Base-by-base conservation (phyloP, 129 eudicot species). In the Flaveria trinervia region DNA sequence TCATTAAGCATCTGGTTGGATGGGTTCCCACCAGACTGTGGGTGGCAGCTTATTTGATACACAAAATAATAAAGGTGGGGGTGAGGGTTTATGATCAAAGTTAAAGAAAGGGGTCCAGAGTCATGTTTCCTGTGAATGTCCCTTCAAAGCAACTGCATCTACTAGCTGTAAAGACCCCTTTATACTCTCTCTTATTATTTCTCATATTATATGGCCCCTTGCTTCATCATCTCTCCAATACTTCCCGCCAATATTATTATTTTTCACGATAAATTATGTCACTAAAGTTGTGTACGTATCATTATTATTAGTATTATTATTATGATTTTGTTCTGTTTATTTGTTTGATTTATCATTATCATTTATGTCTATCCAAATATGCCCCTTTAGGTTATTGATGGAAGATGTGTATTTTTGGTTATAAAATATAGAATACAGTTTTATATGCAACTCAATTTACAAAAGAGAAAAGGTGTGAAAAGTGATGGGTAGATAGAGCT, bases 81-180 rank as follows among this genome's bases (percentile, higher is more conserved):
- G 60, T 55, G 25, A 45, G 69, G 76, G 65, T 71, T 49, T 81
- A 69, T 81, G 59, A 59, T 62, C 49, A 61, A 76, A 70, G 80
- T 77, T 72, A 41, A 41, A 73, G 60, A 79, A 79, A 73, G 68
- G 83, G 84, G 70, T 73, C 83, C 74, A 54, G 33, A 57, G 70
- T 72, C 77, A 79, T 64, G 81, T 62, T 57, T 80, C 81, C 56
- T 69, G 84, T 82, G 85, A 78, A 78, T 13, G 70, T 77, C 73
- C 74, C 90, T 77, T 83, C 68, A 86, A 83, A 83, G 90, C 85
- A 80, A 79, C 71, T 76, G 90, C 75, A 56, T 77, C 75, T 30
- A 73, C 85, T 61, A 86, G 85, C 87, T 86, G 90, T 86, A 86
- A 86, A 86, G 90, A 74, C 67, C 68, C 76, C 52, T 8, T 11